phyloP scores from a whole-genome alignment of 331 rosid genomes.

The Cucumis variabilis region DNA sequence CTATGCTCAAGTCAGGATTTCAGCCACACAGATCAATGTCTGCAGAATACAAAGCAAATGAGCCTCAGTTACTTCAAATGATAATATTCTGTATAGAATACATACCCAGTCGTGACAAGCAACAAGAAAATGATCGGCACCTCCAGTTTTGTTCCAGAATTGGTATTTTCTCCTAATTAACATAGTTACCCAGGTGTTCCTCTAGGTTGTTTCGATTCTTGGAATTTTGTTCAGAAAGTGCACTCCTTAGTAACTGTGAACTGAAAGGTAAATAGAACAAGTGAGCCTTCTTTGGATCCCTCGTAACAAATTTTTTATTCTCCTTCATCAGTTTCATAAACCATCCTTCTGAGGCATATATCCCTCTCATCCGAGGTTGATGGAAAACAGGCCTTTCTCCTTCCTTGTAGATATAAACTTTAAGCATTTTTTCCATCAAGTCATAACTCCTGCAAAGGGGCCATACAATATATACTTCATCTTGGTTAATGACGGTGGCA shows the following conservation, averaged over 20 bases:
- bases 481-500: not conserved
- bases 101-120: conserved; percentile 95
- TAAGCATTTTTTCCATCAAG: conserved; percentile 78
- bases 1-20: not conserved
- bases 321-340: conserved; percentile 79
- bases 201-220: conserved; percentile 47
- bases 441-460: conserved; percentile 77
- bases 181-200: conserved; percentile 59
- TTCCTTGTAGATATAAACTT: conserved; percentile 77
- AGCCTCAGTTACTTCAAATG: not conserved
- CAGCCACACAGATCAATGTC: not conserved
- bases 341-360: conserved; percentile 96
- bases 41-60: not conserved
- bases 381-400: conserved; percentile 87
- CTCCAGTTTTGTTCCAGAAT: conserved; percentile 85
- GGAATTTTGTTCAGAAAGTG: conserved; percentile 45
- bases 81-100: conserved; percentile 19
- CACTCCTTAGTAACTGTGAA: conserved; percentile 57
- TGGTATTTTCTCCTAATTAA: conserved; percentile 61
- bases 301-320: conserved; percentile 59
- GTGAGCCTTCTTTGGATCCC: conserved; percentile 72
- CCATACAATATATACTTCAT: not conserved
- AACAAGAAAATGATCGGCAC: conserved; percentile 87
- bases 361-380: conserved; percentile 78
- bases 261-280: conserved; percentile 80